Evolutionary conservation across 2,329 filamentous ascomycete species (phyloP).

Genomic region (Setomelanomma holmii): DNA sequence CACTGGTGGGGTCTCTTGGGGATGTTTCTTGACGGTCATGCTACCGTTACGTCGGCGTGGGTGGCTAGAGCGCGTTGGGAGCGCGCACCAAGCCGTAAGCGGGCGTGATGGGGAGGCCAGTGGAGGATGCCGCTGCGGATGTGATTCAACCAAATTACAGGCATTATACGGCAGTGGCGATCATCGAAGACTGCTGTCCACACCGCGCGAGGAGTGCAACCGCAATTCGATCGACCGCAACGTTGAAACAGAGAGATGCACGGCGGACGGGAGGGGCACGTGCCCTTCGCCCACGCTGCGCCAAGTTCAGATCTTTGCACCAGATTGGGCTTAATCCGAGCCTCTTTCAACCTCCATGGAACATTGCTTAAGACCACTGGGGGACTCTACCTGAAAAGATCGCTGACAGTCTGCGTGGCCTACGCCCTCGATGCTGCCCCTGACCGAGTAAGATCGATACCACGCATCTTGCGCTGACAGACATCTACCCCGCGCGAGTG

Average conservation of each 20-base stretch:
- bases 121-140: conserved; percentile 22
- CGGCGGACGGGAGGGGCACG: conserved; percentile 14
- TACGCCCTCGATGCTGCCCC: not conserved
- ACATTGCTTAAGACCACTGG: not conserved
- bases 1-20: conserved; percentile 34
- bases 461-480: conserved; percentile 10
- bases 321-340: conserved; percentile 1
- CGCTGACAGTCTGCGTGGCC: not conserved
- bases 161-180: conserved; percentile 17
- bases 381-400: not conserved
- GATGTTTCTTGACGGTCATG: conserved; percentile 36
- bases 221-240: conserved; percentile 6
- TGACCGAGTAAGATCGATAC: not conserved
- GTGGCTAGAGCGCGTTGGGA: conserved; percentile 28
- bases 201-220: conserved; percentile 10
- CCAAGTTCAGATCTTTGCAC: conserved; percentile 1
- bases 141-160: conserved; percentile 37
- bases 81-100: conserved; percentile 16
- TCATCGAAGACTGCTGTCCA: conserved; percentile 2
- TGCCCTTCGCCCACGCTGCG: conserved; percentile 8
- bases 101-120: conserved; percentile 16
- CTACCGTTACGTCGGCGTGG: conserved; percentile 42
- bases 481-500: conserved; percentile 29
- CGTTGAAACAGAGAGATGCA: conserved; percentile 10
- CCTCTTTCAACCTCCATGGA: conserved; percentile 8